A percentile compares a stretch with the other conserved stretches of the same genome.
These are phyloP conservation scores for Cornus suecica DNA, from an alignment of 148 eudicot genomes.

Conservation along the genomic window DNA sequence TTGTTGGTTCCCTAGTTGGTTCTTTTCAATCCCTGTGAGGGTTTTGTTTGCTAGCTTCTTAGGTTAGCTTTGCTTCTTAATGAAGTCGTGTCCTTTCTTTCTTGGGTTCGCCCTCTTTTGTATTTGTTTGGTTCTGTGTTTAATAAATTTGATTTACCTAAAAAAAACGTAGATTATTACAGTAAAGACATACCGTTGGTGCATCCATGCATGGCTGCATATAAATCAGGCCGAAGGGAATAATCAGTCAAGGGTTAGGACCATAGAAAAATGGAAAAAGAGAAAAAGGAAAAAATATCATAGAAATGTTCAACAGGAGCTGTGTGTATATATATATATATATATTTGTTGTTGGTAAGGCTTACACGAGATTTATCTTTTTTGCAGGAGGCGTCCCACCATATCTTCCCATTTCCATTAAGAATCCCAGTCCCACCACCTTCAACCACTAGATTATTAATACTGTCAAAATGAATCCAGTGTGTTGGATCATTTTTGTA, in stretches of 20 bases:
- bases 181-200: constrained; percentile 80
- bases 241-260: neutral
- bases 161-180: too few relatives aligned
- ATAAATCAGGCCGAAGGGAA: neutral
- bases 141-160: too few relatives aligned
- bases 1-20: too few relatives aligned
- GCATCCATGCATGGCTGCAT: constrained; percentile 80
- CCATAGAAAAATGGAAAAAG: neutral
- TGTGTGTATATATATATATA: too few relatives aligned
- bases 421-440: constrained; percentile 73
- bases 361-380: constrained; percentile 46
- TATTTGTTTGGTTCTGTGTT: too few relatives aligned
- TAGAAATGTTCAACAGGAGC: too few relatives aligned
- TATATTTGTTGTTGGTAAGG: too few relatives aligned
- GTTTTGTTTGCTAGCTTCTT: too few relatives aligned
- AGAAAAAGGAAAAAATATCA: neutral
- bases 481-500: constrained; percentile 38
- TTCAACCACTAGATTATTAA: constrained; percentile 36
- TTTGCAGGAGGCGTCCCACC: constrained; percentile 91
- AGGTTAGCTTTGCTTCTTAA: too few relatives aligned
- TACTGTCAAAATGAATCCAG: constrained; percentile 47
- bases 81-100: too few relatives aligned
- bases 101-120: too few relatives aligned
- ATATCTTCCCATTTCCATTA: constrained; percentile 66
- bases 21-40: too few relatives aligned